Conservation (phyloP, 2,329 filamentous ascomycete genomes). For the Macrophomina pseudophaseolina region DNA sequence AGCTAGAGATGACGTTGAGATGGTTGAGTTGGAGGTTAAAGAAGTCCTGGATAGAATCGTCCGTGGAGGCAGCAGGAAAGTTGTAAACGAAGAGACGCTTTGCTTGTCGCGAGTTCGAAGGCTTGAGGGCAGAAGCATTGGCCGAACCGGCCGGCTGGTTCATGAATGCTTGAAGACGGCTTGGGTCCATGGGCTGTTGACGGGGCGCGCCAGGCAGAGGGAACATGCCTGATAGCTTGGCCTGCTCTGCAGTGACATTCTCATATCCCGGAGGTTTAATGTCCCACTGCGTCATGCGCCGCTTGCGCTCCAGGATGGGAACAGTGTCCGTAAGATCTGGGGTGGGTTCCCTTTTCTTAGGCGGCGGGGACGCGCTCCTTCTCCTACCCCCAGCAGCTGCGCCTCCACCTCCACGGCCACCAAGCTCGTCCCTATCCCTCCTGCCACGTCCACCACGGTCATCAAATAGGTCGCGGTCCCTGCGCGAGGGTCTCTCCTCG, state of each 20-base stretch:
- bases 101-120: slow-evolving; percentile 89
- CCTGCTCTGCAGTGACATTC: slow-evolving; percentile 96
- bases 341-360: slow-evolving; percentile 92
- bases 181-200: slow-evolving; percentile 93
- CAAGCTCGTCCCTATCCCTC: slow-evolving; percentile 54
- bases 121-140: slow-evolving; percentile 81
- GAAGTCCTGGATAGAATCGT: slow-evolving; percentile 78
- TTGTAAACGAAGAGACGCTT: slow-evolving; percentile 92
- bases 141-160: slow-evolving; percentile 77
- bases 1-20: slow-evolving; percentile 84
- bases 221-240: slow-evolving; percentile 98
- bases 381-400: slow-evolving; percentile 64
- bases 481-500: slow-evolving; percentile 46
- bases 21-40: slow-evolving; percentile 97
- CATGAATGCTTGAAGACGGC: slow-evolving; percentile 93
- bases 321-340: slow-evolving; percentile 88
- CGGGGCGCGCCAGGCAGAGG: slow-evolving; percentile 92
- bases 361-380: slow-evolving; percentile 76
- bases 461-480: slow-evolving; percentile 67
- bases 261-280: slow-evolving; percentile 99
- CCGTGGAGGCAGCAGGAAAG: slow-evolving; percentile 72
- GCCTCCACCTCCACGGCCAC: slow-evolving; percentile 50
- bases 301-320: slow-evolving; percentile 83
- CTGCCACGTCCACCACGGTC: slow-evolving; percentile 54
- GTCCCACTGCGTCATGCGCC: slow-evolving; percentile 97